These are phyloP conservation scores for Schizopora paradoxa DNA, from an alignment of 1,284 basidiomycete species.

Conservation along the genomic window DNA sequence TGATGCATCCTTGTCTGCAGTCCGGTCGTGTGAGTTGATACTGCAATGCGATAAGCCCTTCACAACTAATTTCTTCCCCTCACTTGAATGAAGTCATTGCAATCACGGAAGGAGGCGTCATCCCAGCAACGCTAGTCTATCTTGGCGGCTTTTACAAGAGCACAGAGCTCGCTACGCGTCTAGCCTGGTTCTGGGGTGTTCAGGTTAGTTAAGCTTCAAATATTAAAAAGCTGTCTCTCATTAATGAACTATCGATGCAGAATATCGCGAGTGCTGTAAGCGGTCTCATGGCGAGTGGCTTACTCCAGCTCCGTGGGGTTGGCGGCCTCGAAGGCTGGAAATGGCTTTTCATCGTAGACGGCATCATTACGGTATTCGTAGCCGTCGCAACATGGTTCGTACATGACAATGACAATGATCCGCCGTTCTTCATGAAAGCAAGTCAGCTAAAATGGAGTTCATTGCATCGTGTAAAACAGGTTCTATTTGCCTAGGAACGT, in stretches of 20 bases:
- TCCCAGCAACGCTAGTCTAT: conserved; percentile 35
- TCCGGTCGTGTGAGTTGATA: conserved; percentile 27
- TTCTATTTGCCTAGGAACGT: conserved; percentile 33
- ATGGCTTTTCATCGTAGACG: conserved; percentile 36
- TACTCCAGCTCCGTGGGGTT: conserved; percentile 31
- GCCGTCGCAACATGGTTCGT: conserved; percentile 30
- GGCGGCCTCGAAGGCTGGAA: conserved; percentile 36
- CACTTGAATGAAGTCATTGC: conserved; percentile 29
- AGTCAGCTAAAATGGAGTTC: neutral
- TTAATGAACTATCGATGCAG: conserved; percentile 7
- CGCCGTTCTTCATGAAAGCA: neutral
- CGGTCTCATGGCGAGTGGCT: conserved; percentile 35
- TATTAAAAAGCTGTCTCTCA: neutral
- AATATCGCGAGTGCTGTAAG: conserved; percentile 34
- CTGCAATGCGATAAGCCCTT: neutral
- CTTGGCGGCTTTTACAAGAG: conserved; percentile 35
- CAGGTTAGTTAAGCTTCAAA: conserved; percentile 15
- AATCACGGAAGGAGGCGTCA: conserved; percentile 36
- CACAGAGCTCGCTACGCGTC: conserved; percentile 33
- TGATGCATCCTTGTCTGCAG: conserved; percentile 14
- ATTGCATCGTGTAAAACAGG: conserved; percentile 20
- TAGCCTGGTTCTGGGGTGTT: conserved; percentile 36
- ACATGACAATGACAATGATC: neutral
- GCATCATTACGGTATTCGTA: conserved; percentile 31
- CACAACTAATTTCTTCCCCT: neutral